Evolutionary conservation across 2,329 filamentous ascomycete species (phyloP).

Genomic region (Apiospora arundinis): DNA sequence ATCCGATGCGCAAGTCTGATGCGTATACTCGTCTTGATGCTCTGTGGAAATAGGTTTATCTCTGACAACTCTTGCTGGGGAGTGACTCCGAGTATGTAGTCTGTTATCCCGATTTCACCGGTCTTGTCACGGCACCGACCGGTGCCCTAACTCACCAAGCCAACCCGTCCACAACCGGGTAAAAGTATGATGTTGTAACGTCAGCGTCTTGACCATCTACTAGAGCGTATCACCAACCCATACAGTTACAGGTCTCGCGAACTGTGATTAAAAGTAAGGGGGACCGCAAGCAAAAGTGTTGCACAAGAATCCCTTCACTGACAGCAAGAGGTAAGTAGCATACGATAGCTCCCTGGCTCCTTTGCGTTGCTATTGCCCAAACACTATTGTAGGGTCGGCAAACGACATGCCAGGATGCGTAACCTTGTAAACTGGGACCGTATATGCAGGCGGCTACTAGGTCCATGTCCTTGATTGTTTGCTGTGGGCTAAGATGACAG

Average conservation of each 20-base stretch:
- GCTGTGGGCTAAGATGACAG: not conserved
- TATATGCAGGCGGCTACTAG: not conserved
- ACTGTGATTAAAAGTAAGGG: not conserved
- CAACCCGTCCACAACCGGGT: no score
- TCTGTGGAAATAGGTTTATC: not conserved
- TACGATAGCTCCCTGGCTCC: not conserved
- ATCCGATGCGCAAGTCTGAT: not conserved
- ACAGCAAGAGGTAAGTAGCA: no score
- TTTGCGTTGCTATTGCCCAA: not conserved
- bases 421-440: not conserved
- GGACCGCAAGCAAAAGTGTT: not conserved
- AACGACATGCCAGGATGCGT: not conserved
- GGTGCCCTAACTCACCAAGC: no score
- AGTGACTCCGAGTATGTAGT: not conserved
- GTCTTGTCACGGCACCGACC: no score
- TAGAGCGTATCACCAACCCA: no score
- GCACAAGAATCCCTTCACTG: no score
- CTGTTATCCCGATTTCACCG: not conserved
- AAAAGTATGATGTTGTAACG: no score
- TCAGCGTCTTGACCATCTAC: no score
- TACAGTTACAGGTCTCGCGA: no score
- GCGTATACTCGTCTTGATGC: not conserved
- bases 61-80: not conserved
- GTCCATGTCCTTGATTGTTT: not conserved
- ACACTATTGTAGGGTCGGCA: not conserved